Conservation (phyloP, 192 early-diverging fungal genomes). For the Umbelopsis ramanniana region DNA sequence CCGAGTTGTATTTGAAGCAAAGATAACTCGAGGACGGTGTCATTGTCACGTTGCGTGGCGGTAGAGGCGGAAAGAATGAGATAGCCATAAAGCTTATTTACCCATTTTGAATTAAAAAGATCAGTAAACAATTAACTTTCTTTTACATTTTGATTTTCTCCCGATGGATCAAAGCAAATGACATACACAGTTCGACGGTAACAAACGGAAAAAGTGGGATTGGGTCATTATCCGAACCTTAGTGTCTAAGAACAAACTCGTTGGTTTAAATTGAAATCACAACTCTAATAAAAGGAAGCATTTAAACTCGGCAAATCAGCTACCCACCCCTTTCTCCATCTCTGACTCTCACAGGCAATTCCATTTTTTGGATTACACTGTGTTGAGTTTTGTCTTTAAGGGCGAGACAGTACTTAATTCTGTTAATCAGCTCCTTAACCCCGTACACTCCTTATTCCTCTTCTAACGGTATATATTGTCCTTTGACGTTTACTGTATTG, state of each 20-base stretch:
- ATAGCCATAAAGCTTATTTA: neutral
- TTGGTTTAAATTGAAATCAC: slow-evolving; percentile 12
- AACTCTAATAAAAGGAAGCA: slow-evolving; percentile 10
- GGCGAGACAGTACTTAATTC: slow-evolving; percentile 1
- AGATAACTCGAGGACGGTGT: too few species aligned
- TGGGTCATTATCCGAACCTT: neutral
- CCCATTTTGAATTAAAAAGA: neutral
- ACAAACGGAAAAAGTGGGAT: neutral
- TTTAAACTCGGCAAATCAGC: neutral
- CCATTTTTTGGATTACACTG: neutral
- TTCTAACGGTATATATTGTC: slow-evolving; percentile 10
- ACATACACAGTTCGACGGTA: neutral
- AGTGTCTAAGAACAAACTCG: neutral
- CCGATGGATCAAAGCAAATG: neutral
- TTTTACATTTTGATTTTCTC: neutral
- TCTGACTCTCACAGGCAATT: neutral
- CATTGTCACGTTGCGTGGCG: too few species aligned
- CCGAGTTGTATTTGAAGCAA: too few species aligned
- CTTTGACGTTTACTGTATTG: neutral
- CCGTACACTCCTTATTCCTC: slow-evolving; percentile 15
- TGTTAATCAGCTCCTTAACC: neutral
- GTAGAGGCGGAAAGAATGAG: too few species aligned
- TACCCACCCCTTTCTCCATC: neutral
- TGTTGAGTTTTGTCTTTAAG: slow-evolving; percentile 9
- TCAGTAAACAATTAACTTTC: neutral